phyloP scores from a whole-genome alignment of 2,329 filamentous ascomycete genomes.

The Monilinia polystroma region DNA sequence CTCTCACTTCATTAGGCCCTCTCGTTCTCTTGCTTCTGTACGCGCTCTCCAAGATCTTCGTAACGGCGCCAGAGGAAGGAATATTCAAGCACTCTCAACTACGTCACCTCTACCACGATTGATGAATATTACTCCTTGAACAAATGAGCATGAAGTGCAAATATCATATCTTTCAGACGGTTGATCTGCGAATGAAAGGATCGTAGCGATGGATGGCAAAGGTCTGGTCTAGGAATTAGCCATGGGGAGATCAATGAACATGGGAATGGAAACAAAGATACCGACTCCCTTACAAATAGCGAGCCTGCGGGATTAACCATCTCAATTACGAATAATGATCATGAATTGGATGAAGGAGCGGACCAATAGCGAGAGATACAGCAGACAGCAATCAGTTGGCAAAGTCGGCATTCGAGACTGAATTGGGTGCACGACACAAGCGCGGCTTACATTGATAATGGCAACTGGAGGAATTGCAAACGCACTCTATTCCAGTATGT shows the following conservation, averaged over 20 bases:
- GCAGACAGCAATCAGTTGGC: conserved; percentile 33
- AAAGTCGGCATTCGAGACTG: conserved; percentile 49
- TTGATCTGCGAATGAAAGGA: conserved; percentile 2
- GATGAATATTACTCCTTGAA: conserved; percentile 36
- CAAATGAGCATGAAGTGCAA: conserved; percentile 40
- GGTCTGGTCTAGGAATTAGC: conserved; percentile 18
- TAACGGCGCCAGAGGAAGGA: conserved; percentile 48
- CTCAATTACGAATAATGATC: not conserved
- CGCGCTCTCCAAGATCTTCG: conserved; percentile 50
- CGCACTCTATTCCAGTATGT: conserved; percentile 54
- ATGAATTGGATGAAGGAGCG: conserved; percentile 5
- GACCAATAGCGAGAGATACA: conserved; percentile 17
- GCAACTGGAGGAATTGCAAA: conserved; percentile 58
- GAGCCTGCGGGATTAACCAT: not conserved
- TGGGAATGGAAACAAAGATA: conserved; percentile 18
- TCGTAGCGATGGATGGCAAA: conserved; percentile 8
- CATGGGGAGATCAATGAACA: conserved; percentile 21
- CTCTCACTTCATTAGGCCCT: conserved; percentile 51
- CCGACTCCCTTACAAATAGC: conserved; percentile 20
- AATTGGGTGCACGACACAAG: conserved; percentile 60
- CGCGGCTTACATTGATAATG: conserved; percentile 65
- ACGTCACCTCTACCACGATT: conserved; percentile 36
- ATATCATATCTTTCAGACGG: conserved; percentile 2
- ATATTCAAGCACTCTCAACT: conserved; percentile 43
- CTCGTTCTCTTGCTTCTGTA: conserved; percentile 49